Conservation (phyloP, 2,329 filamentous ascomycete genomes). For the Paracoccidioides brasiliensis region DNA sequence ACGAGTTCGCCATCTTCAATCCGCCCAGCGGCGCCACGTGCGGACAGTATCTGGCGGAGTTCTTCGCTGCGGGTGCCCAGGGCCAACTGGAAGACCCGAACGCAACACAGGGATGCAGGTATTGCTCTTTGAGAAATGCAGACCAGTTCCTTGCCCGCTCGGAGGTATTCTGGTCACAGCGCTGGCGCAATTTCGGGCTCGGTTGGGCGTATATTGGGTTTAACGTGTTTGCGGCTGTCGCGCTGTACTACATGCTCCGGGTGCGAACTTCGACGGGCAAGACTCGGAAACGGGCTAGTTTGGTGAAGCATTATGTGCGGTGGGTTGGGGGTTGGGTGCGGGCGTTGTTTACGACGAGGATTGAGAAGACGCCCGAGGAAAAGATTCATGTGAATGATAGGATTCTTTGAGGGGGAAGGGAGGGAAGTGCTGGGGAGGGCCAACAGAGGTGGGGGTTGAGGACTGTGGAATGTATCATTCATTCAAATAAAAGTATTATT, state of each 20-base stretch:
- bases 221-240: constrained; percentile 44
- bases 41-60: constrained; percentile 42
- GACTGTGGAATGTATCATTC: neutral
- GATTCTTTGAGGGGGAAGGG: neutral
- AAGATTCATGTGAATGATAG: constrained; percentile 10
- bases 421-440: neutral
- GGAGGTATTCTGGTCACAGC: constrained; percentile 41
- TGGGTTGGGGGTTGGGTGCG: constrained; percentile 5
- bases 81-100: constrained; percentile 42
- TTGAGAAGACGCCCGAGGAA: constrained; percentile 7
- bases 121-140: constrained; percentile 24
- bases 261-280: constrained; percentile 13
- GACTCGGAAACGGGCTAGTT: constrained; percentile 5
- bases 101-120: constrained; percentile 42
- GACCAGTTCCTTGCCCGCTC: constrained; percentile 34
- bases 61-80: constrained; percentile 34
- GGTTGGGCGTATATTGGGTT: constrained; percentile 47
- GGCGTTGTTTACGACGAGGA: constrained; percentile 8
- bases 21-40: constrained; percentile 50
- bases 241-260: constrained; percentile 40
- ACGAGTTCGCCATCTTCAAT: constrained; percentile 56
- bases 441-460: neutral
- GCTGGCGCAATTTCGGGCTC: constrained; percentile 58
- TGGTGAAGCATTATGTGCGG: constrained; percentile 8
- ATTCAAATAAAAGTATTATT: neutral